A percentile compares a stretch with the other conserved stretches of the same genome.
Conservation (phyloP, 1,139 yeast genomes). For the Hyphopichia khmerensis region DNA sequence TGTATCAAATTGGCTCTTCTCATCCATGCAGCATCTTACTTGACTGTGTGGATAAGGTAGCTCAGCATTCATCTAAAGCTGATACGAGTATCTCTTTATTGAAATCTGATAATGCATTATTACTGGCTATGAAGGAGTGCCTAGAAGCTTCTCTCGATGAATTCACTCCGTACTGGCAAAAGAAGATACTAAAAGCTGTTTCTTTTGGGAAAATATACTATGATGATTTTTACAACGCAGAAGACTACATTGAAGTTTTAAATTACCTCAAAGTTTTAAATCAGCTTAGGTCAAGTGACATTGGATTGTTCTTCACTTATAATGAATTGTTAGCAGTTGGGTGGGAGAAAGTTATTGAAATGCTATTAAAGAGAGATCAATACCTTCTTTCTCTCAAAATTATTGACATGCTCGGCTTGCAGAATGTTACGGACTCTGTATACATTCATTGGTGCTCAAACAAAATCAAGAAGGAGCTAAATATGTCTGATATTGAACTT, state of each 20-base stretch:
- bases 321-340: conserved; percentile 51
- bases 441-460: conserved; percentile 82
- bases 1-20: conserved; percentile 81
- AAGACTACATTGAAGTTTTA: conserved; percentile 60
- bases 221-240: conserved; percentile 50
- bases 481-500: conserved; percentile 58
- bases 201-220: conserved; percentile 79
- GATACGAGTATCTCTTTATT: conserved; percentile 67
- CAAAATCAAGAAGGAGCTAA: conserved; percentile 57
- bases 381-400: conserved; percentile 67
- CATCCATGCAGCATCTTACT: conserved; percentile 79
- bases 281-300: conserved; percentile 57
- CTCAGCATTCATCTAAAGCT: conserved; percentile 75
- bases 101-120: conserved; percentile 53
- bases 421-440: conserved; percentile 51
- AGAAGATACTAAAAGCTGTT: conserved; percentile 75
- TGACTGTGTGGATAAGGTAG: conserved; percentile 77
- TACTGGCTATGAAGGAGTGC: conserved; percentile 68
- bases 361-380: conserved; percentile 59
- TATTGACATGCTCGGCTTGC: conserved; percentile 48
- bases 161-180: conserved; percentile 76
- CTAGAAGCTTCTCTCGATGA: conserved; percentile 77
- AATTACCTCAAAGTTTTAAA: conserved; percentile 67
- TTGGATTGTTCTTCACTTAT: conserved; percentile 70
- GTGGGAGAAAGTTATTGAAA: conserved; percentile 52